These are phyloP conservation scores for Colletotrichum sp. DNA, from an alignment of 2,329 filamentous ascomycete species.

Conservation along the genomic window DNA sequence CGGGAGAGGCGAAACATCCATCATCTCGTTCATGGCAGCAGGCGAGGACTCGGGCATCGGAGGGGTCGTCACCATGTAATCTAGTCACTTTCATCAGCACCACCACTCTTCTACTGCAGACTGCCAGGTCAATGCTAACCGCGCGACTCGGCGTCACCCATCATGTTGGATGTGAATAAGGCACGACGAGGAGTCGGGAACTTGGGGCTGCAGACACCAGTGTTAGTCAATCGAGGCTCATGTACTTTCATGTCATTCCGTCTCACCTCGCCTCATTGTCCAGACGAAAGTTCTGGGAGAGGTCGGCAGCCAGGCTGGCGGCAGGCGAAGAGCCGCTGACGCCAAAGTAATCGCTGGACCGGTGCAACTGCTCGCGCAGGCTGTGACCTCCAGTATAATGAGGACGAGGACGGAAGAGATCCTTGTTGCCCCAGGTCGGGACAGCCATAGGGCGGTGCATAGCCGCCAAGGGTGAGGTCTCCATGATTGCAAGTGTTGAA, in stretches of 20 bases:
- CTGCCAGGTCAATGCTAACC: conserved; percentile 54
- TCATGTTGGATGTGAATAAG: conserved; percentile 78
- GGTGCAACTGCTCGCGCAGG: conserved; percentile 76
- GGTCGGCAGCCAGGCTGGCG: conserved; percentile 87
- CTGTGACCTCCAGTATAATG: conserved; percentile 65
- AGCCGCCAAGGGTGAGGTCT: conserved; percentile 90
- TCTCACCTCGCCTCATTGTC: conserved; percentile 82
- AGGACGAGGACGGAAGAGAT: conserved; percentile 57
- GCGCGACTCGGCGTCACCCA: conserved; percentile 60
- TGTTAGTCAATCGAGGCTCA: conserved; percentile 23
- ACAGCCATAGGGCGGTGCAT: conserved; percentile 76
- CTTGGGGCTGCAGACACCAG: conserved; percentile 66
- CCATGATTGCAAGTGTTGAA: conserved; percentile 63
- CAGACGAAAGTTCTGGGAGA: conserved; percentile 96
- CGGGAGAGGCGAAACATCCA: conserved; percentile 93
- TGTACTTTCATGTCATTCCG: conserved; percentile 25
- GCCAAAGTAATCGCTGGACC: conserved; percentile 79
- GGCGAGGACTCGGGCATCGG: conserved; percentile 85
- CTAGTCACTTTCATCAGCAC: conserved; percentile 46
- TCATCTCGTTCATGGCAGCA: conserved; percentile 72
- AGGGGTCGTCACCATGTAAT: conserved; percentile 77
- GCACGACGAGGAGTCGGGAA: conserved; percentile 83
- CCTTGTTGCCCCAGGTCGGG: conserved; percentile 62
- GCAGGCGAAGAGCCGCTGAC: conserved; percentile 89
- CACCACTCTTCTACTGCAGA: neutral